Percentiles rank a stretch among this genome's conserved stretches.
Conservation (phyloP, 2,329 filamentous ascomycete species). For the Fusarium fujikuroi region DNA sequence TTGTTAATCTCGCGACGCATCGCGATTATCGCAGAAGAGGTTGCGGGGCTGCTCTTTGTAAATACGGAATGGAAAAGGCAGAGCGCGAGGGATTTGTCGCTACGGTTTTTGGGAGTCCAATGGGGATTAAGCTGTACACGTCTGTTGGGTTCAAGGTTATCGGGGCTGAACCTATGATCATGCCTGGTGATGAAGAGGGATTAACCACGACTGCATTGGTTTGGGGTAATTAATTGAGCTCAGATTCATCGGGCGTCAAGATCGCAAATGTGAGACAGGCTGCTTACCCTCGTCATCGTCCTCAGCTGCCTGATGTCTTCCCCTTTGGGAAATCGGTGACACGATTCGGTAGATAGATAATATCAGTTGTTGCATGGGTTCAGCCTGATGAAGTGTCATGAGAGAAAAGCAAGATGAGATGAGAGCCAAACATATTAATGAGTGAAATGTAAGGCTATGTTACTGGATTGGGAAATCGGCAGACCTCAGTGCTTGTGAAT, state of each 20-base stretch:
- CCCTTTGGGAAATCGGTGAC: not conserved
- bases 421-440: not conserved
- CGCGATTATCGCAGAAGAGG: not conserved
- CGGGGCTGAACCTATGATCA: not conserved
- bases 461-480: not conserved
- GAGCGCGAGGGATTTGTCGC: not conserved
- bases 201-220: not conserved
- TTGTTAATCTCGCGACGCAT: not conserved
- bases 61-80: not conserved
- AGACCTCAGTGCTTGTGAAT: not conserved
- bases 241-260: not conserved
- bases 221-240: not conserved
- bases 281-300: not conserved
- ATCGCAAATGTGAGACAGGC: not conserved
- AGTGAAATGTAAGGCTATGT: not conserved
- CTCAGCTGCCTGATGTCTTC: not conserved
- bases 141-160: not conserved
- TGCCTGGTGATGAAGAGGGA: not conserved
- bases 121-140: not conserved
- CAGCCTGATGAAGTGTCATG: not conserved
- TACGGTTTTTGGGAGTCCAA: not conserved
- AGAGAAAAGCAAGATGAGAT: not conserved
- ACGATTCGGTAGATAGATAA: not conserved
- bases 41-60: not conserved
- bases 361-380: not conserved